A percentile compares a stretch with the other conserved stretches of the same genome.
Evolutionary conservation across 768 basidiomycete genomes (phyloP).

Genomic region (Xerocomellus chrysenteron): DNA sequence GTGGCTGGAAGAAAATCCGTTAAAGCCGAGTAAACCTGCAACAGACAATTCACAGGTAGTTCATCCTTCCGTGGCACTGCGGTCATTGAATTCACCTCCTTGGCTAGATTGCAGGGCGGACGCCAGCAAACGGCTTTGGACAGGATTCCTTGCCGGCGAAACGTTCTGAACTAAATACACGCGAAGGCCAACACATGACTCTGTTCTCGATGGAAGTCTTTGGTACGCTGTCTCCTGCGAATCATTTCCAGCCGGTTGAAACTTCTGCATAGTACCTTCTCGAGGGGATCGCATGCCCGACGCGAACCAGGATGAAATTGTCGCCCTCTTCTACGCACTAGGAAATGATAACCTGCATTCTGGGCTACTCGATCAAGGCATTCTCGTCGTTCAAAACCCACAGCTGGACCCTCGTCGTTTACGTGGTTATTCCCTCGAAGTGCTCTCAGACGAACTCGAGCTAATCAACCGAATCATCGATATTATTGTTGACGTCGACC

Average conservation of each 20-base stretch:
- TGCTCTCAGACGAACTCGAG: conserved; percentile 70
- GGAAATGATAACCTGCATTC: conserved; percentile 43
- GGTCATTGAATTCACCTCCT: not conserved
- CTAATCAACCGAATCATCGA: conserved; percentile 78
- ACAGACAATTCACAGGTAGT: conserved; percentile 53
- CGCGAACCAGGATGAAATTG: conserved; percentile 54
- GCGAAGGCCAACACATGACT: conserved; percentile 74
- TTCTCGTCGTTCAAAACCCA: conserved; percentile 50
- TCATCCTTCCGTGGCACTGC: not conserved
- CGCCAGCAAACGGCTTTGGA: conserved; percentile 71
- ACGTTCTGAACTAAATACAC: conserved; percentile 38
- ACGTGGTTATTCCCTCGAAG: conserved; percentile 46
- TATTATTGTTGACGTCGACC: conserved; percentile 72
- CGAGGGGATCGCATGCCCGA: conserved; percentile 59
- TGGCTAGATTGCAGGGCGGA: conserved; percentile 68
- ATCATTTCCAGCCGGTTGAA: not conserved
- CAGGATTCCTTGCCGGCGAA: conserved; percentile 55
- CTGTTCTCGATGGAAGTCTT: conserved; percentile 83
- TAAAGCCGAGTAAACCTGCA: conserved; percentile 13
- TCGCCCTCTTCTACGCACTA: conserved; percentile 71
- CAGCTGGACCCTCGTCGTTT: conserved; percentile 42
- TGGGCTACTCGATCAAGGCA: conserved; percentile 39
- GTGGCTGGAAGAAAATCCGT: conserved; percentile 46
- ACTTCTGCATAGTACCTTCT: conserved; percentile 50
- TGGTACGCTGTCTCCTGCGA: conserved; percentile 48